Evolutionary conservation across 208 protist genomes (phyloP).

Genomic region (Trypanosoma theileri): DNA sequence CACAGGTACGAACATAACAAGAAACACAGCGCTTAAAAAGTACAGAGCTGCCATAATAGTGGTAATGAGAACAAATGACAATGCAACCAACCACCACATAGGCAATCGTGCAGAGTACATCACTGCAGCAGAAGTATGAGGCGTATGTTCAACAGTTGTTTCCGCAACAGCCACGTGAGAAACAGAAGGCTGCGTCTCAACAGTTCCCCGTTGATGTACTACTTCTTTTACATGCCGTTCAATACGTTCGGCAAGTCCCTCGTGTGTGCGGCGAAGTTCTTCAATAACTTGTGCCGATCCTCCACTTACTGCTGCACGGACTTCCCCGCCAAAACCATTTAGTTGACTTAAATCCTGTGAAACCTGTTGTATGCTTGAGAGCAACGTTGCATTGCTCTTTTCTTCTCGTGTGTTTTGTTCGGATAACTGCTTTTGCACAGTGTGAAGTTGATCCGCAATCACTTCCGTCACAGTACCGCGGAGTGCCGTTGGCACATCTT

Average conservation of each 20-base stretch:
- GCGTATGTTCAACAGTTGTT: not conserved
- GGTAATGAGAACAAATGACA: slow-evolving; percentile 38
- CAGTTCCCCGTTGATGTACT: not conserved
- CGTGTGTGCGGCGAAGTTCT: slow-evolving; percentile 12
- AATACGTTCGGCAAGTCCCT: slow-evolving; percentile 13
- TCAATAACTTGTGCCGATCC: slow-evolving; percentile 11
- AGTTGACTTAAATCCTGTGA: slow-evolving; percentile 16
- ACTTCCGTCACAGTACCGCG: slow-evolving; percentile 4
- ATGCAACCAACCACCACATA: slow-evolving; percentile 52
- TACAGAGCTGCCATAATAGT: slow-evolving; percentile 62
- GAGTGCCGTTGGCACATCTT: slow-evolving; percentile 11
- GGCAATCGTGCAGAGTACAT: slow-evolving; percentile 16
- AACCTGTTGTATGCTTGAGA: slow-evolving; percentile 18
- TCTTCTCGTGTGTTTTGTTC: slow-evolving; percentile 1
- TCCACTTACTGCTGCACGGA: slow-evolving; percentile 14
- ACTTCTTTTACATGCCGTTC: slow-evolving; percentile 3
- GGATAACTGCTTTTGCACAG: slow-evolving; percentile 2
- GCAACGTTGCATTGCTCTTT: slow-evolving; percentile 7
- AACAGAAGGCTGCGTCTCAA: not conserved
- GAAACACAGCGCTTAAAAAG: slow-evolving; percentile 65
- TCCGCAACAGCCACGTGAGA: not conserved
- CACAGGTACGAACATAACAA: slow-evolving; percentile 74
- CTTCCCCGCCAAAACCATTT: slow-evolving; percentile 5
- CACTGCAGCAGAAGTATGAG: not conserved
- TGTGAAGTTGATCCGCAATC: slow-evolving; percentile 16